phyloP scores from a whole-genome alignment of 73 alveolate genomes.

The Paramecium sonneborni region DNA sequence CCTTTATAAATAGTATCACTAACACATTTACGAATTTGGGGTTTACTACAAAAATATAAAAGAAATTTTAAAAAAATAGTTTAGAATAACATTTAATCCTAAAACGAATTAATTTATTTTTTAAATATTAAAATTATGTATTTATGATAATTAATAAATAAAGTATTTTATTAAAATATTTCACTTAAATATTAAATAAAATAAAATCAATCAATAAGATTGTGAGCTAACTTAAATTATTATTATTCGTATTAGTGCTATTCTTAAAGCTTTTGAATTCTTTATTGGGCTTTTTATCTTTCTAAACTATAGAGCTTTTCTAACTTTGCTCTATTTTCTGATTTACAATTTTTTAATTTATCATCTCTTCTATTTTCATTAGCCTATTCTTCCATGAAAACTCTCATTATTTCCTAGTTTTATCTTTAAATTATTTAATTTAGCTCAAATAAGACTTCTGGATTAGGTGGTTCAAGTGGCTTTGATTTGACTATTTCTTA shows the following conservation, averaged over 20 bases:
- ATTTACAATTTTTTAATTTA: background rate
- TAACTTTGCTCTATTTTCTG: slow-evolving; percentile 20
- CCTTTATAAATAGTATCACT: too few species aligned
- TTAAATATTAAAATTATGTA: background rate
- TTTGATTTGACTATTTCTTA: background rate
- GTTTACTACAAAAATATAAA: too few species aligned
- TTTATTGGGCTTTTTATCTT: slow-evolving; percentile 26
- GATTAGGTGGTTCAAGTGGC: slow-evolving; percentile 1
- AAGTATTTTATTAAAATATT: background rate
- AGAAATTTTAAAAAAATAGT: too few species aligned
- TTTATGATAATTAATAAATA: background rate
- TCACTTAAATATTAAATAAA: background rate
- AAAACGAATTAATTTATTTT: background rate
- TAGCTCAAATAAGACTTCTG: background rate
- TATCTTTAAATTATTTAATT: background rate
- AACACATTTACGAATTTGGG: too few species aligned
- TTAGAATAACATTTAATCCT: too few species aligned
- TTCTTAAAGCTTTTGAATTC: slow-evolving; percentile 3
- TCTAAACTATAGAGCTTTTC: background rate
- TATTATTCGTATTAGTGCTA: slow-evolving; percentile 25
- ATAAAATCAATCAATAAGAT: background rate
- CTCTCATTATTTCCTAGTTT: slow-evolving; percentile 42
- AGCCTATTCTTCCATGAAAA: slow-evolving; percentile 37
- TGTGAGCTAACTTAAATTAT: slow-evolving; percentile 1
- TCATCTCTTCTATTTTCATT: slow-evolving; percentile 60